Conservation (phyloP, 345 rosid species). For the Turnera subulata region DNA sequence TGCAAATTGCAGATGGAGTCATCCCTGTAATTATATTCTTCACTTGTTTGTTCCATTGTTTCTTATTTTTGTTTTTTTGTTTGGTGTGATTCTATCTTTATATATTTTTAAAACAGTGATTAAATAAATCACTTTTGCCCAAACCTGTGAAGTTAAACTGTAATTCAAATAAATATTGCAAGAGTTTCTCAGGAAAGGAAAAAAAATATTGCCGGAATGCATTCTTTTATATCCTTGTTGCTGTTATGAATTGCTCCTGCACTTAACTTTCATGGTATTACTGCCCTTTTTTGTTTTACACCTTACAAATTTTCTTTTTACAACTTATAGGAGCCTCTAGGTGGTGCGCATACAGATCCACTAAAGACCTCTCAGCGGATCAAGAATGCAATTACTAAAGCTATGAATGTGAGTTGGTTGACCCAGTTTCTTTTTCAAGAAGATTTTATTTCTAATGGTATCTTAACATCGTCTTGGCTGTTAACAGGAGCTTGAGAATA, state of each 20-base stretch:
- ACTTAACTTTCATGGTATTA: not conserved
- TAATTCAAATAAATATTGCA: slow-evolving; percentile 5
- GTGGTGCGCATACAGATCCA: slow-evolving; percentile 93
- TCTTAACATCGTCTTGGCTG: slow-evolving; percentile 11
- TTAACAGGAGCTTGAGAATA: slow-evolving; percentile 63
- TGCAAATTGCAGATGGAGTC: slow-evolving; percentile 78
- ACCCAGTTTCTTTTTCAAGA: slow-evolving; percentile 9
- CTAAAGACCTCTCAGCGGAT: slow-evolving; percentile 86
- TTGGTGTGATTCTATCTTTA: not conserved
- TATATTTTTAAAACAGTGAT: slow-evolving; percentile 2
- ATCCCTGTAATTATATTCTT: slow-evolving; percentile 57
- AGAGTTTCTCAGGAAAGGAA: too few species aligned
- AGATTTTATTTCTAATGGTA: slow-evolving; percentile 2
- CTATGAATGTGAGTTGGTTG: slow-evolving; percentile 66
- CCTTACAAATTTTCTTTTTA: slow-evolving; percentile 11
- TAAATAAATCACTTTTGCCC: not conserved
- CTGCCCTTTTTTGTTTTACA: not conserved
- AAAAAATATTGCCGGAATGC: not conserved
- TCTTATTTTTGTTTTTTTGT: not conserved
- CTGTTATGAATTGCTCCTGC: slow-evolving; percentile 10
- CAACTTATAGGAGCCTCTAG: slow-evolving; percentile 76
- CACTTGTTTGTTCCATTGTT: not conserved
- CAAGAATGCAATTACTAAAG: slow-evolving; percentile 67
- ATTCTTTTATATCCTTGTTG: not conserved
- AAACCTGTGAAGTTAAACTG: not conserved